Percentiles rank a stretch among this genome's conserved stretches.
Conservation (phyloP, 2,329 filamentous ascomycete species). For the Mollisiaceae sp. region DNA sequence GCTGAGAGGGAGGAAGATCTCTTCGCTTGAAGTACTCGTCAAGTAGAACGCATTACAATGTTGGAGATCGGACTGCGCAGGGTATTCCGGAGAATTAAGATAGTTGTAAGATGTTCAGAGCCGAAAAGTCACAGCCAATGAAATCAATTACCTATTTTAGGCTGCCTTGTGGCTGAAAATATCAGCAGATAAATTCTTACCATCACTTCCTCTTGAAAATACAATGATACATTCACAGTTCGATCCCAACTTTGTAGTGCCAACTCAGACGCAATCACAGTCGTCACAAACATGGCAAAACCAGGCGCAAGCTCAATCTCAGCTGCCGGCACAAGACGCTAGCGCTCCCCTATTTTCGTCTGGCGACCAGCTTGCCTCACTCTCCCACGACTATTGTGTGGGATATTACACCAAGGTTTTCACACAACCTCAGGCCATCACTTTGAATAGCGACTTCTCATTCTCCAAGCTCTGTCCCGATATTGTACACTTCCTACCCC, state of each 20-base stretch:
- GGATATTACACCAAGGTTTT: neutral
- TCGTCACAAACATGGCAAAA: neutral
- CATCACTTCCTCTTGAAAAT: neutral
- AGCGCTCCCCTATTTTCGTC: neutral
- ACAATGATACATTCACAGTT: neutral
- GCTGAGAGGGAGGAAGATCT: too few species aligned
- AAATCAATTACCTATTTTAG: too few species aligned
- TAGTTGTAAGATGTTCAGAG: neutral
- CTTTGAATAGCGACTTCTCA: neutral
- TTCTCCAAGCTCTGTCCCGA: neutral
- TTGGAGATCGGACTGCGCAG: conserved; percentile 18
- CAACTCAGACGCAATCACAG: neutral
- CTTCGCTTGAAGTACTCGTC: too few species aligned
- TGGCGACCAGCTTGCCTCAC: too few species aligned
- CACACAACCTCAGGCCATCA: neutral
- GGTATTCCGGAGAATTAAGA: conserved; percentile 10
- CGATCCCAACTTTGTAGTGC: neutral
- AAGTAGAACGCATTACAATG: conserved; percentile 21
- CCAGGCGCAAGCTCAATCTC: neutral
- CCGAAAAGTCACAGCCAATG: too few species aligned
- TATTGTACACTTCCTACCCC: neutral
- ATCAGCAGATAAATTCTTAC: neutral
- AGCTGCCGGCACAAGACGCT: neutral
- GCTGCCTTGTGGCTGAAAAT: neutral
- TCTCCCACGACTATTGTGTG: too few species aligned